Base-by-base conservation (phyloP, 176 grass and related monocot genomes). In the Raddia distichophylla region DNA sequence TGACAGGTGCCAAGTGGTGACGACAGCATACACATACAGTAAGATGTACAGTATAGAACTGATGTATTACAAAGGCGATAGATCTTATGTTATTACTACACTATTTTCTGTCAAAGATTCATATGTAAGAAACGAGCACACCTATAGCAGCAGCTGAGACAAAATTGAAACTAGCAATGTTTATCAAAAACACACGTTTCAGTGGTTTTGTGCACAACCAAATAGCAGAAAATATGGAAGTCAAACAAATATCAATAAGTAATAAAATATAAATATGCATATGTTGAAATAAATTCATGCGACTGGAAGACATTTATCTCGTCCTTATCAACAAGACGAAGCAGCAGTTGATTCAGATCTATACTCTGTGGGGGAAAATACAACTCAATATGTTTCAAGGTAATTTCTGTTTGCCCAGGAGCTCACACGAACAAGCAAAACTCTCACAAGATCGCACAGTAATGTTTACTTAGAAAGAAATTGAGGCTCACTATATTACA, bases 281-380 rank as follows among this genome's bases (percentile, higher is more conserved):
- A 66, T 66, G 70, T 52, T 80, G 14, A 68, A 79, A 69, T 40
- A 60, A 69, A 57, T 66, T 80, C 71, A 79, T 60, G 14, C 55
- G 19, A 61, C 8, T 3, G 64, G 22, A 27, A 70, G 16, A 55
- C 53, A 37, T 71, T 6, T 40, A 3, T 40, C 37, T 40, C 37
- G 2, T 40, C 49, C 64, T 55, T 81, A 64, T 71, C 71, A 76
- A 33, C 59, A 85, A 6, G 54, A 69, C 2, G 17, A 81, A 77
- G 32, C 8, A 76, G 43, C 57, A 77, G 13, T 47, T 77, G 58
- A 62, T 48, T 20, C 74, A 49, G 10, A 43, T 63, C 14, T 62
- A 49, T 49, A 77, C 43, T 32, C 75, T 63, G 8, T 71, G 20
- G 8, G 8, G 20, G 33, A 62, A 48, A 4, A 16, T 77, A 47